Conservation (phyloP, 176 grass and related monocot genomes). For the Paspalum vaginatum region DNA sequence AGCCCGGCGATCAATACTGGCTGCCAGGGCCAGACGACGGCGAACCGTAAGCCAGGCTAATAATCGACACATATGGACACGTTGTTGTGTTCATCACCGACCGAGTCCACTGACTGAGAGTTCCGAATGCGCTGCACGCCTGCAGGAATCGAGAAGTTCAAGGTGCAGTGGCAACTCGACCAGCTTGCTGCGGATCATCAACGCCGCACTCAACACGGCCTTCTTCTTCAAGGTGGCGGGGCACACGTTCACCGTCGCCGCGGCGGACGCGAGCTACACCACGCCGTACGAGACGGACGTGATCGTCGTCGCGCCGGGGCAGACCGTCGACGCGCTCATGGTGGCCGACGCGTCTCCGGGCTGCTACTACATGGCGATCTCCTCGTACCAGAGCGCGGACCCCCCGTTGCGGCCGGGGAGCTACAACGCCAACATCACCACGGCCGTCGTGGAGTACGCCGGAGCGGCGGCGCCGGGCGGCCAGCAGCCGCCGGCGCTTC, state of each 20-base stretch:
- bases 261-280: conserved; percentile 72
- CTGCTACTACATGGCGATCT: conserved; percentile 59
- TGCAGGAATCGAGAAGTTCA: conserved; percentile 48
- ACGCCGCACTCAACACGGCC: conserved; percentile 71
- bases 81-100: not conserved
- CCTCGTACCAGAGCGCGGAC: conserved; percentile 49
- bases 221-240: conserved; percentile 77
- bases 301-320: conserved; percentile 65
- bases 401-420: not conserved
- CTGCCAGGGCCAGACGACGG: not conserved
- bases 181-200: conserved; percentile 75
- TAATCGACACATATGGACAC: not conserved
- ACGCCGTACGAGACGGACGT: conserved; percentile 61
- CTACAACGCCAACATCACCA: conserved; percentile 41
- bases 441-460: conserved; percentile 52
- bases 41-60: conserved; percentile 38
- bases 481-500: not conserved
- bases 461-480: not conserved
- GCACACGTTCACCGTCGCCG: conserved; percentile 69
- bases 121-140: not conserved
- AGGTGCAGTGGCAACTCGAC: conserved; percentile 50
- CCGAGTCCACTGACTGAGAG: not conserved
- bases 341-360: conserved; percentile 41
- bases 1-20: conserved; percentile 56
- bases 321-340: conserved; percentile 79